Evolutionary conservation across 2,329 filamentous ascomycete species (phyloP), one percentile per base, ranked within the genome.

Genomic region (Paecilomyces formosus): DNA sequence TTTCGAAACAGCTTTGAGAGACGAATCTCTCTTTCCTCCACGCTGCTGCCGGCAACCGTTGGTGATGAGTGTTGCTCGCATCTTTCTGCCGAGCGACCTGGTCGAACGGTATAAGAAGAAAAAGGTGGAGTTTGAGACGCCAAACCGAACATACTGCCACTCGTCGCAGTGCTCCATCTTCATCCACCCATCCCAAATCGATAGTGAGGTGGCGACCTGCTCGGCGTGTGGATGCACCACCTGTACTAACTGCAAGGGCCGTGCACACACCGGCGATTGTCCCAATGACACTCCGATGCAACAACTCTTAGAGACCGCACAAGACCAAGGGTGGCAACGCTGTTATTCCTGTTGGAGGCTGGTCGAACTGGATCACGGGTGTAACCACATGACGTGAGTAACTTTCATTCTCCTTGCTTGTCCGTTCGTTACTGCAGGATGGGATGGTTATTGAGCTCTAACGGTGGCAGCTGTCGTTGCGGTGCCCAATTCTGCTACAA

Each of bases 301-400:
- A 54, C 64, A 75, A 35, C 57, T 82, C 0, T 62, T 83, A 0
- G 57, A 66, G 0, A 53, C 79, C 0, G 82, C 80, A 0, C 58
- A 62, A 0, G 59, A 72, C 3, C 68, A 80, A 3, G 74, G 76
- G 0, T 86, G 83, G 83, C 78, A 82, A 65, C 71, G 77, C 1
- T 86, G 84, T 59, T 66, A 65, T 3, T 58, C 61, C 0, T 86
- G 84, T 62, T 63, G 61, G 1, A 59, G 71, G 0, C 33, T 86
- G 12, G 74, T 86, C 0, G 81, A 85, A 67, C 68, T 83, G 0
- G 30, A 65, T 0, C n/a, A 35, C 0, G 83, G 84, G 1, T 86
- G 84, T 60, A 74, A 81, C 55, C 83, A 86, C 55, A 85, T 86
- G 3, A 82, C 61, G 83, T 85, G 62, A 65, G 80, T 78, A 31